phyloP scores from a whole-genome alignment of 495 filamentous ascomycete genomes.

The Neurospora sp. region DNA sequence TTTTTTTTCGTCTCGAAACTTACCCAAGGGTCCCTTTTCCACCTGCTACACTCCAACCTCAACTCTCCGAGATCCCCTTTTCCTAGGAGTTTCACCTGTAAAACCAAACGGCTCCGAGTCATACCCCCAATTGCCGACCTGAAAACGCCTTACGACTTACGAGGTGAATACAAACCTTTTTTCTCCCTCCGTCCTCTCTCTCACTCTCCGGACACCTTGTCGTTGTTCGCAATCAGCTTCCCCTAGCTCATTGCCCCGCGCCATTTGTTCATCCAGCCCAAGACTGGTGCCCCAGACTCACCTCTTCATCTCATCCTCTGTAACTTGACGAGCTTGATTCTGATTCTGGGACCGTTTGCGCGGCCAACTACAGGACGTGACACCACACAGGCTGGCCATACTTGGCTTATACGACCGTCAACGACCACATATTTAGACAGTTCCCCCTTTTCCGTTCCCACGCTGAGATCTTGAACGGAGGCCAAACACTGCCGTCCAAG shows the following conservation, averaged over 20 bases:
- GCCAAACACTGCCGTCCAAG: conserved; percentile 16
- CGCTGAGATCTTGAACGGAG: not conserved
- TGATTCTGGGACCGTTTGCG: conserved; percentile 4
- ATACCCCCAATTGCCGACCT: not conserved
- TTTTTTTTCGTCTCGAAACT: not conserved
- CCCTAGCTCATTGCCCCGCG: conserved; percentile 3
- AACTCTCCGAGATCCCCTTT: not conserved
- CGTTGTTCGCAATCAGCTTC: conserved; percentile 17
- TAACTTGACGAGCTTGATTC: conserved; percentile 1
- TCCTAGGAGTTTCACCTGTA: not conserved
- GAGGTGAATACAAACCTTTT: not conserved
- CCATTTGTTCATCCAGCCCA: not conserved
- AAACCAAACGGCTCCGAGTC: not conserved
- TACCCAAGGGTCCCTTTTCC: not conserved
- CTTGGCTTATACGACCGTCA: conserved; percentile 3
- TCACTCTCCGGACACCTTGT: conserved; percentile 8
- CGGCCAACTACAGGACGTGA: conserved; percentile 15
- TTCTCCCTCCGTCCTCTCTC: not conserved
- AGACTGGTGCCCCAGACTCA: conserved; percentile 10
- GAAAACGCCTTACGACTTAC: not conserved
- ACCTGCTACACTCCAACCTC: not conserved
- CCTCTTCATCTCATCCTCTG: conserved; percentile 4
- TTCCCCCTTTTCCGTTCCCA: not conserved
- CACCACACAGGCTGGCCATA: conserved; percentile 1
- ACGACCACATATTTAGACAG: conserved; percentile 10